These are phyloP conservation scores for Vicia sativa DNA, from an alignment of 306 rosid genomes.

Conservation along the genomic window DNA sequence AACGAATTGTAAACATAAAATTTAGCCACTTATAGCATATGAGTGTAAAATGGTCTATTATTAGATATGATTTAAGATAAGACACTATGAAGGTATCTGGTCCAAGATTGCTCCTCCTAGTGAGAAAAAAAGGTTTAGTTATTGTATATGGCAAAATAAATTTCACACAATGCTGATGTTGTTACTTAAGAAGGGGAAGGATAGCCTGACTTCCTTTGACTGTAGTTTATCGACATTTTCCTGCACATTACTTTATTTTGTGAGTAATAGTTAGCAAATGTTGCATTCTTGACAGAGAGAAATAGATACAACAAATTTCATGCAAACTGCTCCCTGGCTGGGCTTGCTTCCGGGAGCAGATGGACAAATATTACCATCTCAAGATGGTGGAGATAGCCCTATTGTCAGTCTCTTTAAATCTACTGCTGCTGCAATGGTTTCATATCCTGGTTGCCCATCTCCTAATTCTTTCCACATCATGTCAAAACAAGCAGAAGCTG, in stretches of 20 bases:
- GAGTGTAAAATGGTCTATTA: not conserved
- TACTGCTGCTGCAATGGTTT: constrained; percentile 70
- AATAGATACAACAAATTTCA: constrained; percentile 77
- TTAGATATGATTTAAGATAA: constrained; percentile 1
- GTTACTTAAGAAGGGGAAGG: not conserved
- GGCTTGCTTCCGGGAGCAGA: constrained; percentile 92
- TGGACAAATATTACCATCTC: constrained; percentile 82
- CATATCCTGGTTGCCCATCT: constrained; percentile 69
- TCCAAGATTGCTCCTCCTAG: not conserved
- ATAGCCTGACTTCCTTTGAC: constrained; percentile 14
- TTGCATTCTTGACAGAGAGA: constrained; percentile 70
- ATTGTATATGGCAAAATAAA: not conserved
- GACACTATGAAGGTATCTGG: not conserved
- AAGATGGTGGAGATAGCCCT: constrained; percentile 93
- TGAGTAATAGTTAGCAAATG: constrained; percentile 13
- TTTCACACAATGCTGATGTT: not conserved
- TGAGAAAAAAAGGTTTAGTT: not conserved
- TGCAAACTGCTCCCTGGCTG: constrained; percentile 99
- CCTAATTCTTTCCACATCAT: constrained; percentile 75
- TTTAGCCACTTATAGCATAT: constrained; percentile 3
- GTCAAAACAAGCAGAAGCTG: constrained; percentile 99
- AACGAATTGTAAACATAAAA: not conserved
- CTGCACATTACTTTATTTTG: constrained; percentile 18
- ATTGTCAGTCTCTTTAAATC: constrained; percentile 86
- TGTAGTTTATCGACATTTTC: constrained; percentile 32